phyloP scores from a whole-genome alignment of 192 early-diverging fungal genomes.

The Coemansia guatemalensis region DNA sequence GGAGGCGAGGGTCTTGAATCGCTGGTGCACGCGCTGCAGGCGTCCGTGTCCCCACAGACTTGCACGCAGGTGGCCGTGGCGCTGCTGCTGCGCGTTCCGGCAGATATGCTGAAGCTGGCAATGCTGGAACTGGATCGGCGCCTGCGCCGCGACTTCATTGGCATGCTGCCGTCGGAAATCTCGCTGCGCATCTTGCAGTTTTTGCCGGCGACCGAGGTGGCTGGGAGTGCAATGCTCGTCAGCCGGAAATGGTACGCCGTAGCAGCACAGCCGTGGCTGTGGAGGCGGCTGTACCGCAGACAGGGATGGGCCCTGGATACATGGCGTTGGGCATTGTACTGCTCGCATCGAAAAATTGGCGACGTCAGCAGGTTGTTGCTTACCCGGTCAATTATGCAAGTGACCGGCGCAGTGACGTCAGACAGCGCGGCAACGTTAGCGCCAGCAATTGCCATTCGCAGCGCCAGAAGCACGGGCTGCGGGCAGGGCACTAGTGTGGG shows the following conservation, averaged over 20 bases:
- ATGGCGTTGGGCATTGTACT: constrained; percentile 39
- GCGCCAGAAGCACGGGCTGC: not conserved
- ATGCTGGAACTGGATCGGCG: constrained; percentile 30
- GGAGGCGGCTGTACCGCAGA: constrained; percentile 27
- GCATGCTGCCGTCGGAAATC: constrained; percentile 40
- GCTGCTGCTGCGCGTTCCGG: constrained; percentile 34
- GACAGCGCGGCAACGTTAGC: constrained; percentile 10
- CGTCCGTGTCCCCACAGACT: constrained; percentile 18
- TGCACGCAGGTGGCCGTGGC: constrained; percentile 32
- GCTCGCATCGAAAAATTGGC: constrained; percentile 11
- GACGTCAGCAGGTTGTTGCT: constrained; percentile 25
- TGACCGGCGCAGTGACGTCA: not conserved
- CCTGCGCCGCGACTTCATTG: constrained; percentile 47
- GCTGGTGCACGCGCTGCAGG: constrained; percentile 22
- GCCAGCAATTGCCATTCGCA: constrained; percentile 8
- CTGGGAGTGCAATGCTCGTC: constrained; percentile 24
- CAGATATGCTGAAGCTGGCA: constrained; percentile 26
- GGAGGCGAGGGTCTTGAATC: constrained; percentile 16
- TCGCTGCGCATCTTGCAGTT: constrained; percentile 30
- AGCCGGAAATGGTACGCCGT: constrained; percentile 30
- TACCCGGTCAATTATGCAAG: constrained; percentile 8
- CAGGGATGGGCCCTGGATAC: constrained; percentile 35
- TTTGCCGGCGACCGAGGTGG: constrained; percentile 30
- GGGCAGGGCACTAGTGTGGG: not conserved
- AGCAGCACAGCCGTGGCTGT: constrained; percentile 36